These are phyloP conservation scores for Acer saccharum DNA, from an alignment of 345 rosid species.

Conservation along the genomic window DNA sequence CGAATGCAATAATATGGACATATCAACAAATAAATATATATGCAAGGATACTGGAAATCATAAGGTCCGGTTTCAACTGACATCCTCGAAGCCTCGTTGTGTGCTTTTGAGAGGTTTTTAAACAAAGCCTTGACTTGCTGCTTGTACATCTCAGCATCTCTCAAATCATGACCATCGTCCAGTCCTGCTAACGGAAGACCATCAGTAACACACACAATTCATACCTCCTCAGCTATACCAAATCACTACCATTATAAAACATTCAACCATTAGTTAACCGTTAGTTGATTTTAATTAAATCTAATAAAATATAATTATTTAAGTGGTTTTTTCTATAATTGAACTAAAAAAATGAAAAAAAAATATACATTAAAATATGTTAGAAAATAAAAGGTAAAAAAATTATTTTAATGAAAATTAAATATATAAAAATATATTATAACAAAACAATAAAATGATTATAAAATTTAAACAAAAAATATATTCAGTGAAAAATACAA, in stretches of 20 bases:
- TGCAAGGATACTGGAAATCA: constrained; percentile 88
- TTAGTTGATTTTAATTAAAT: too few relatives aligned
- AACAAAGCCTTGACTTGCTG: constrained; percentile 96
- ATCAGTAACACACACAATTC: constrained; percentile 95
- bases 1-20: neutral
- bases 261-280: too few relatives aligned
- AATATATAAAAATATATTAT: too few relatives aligned
- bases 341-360: too few relatives aligned
- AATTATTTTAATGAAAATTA: too few relatives aligned
- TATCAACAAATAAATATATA: neutral
- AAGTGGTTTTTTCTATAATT: too few relatives aligned
- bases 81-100: constrained; percentile 92
- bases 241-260: constrained; percentile 25
- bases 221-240: constrained; percentile 34
- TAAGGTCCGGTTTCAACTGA: constrained; percentile 91
- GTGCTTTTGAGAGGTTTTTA: constrained; percentile 90
- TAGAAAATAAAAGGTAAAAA: too few relatives aligned
- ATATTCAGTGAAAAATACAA: too few relatives aligned
- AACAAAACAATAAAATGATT: too few relatives aligned
- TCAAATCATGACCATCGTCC: constrained; percentile 92
- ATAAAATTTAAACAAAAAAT: too few relatives aligned
- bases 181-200: constrained; percentile 96
- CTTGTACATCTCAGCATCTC: constrained; percentile 89
- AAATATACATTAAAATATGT: too few relatives aligned
- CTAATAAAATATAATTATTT: too few relatives aligned